These are phyloP conservation scores for Phytophthora macrochlamydospora DNA, from an alignment of 352 stramenopile species.

Conservation along the genomic window DNA sequence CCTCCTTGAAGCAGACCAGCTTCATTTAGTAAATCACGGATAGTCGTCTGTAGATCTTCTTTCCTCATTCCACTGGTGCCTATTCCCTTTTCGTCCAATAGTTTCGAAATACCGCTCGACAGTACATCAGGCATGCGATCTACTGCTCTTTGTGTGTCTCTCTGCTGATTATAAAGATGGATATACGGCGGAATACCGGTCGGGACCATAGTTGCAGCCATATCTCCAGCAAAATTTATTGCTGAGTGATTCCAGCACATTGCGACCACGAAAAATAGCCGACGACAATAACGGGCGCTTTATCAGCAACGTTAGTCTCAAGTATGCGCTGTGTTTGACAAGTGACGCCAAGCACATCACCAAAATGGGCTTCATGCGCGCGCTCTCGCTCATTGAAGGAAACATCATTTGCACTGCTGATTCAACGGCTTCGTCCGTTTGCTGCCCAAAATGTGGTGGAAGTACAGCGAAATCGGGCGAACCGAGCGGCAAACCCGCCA, in stretches of 20 bases:
- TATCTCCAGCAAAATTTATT: background rate
- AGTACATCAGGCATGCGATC: slow-evolving; percentile 11
- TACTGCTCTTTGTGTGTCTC: slow-evolving; percentile 7
- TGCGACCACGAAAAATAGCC: slow-evolving; percentile 7
- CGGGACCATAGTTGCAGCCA: background rate
- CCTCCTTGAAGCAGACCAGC: background rate
- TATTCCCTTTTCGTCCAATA: slow-evolving; percentile 12
- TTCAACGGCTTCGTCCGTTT: background rate
- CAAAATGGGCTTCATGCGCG: slow-evolving; percentile 2
- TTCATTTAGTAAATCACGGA: slow-evolving; percentile 8
- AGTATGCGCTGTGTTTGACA: slow-evolving; percentile 3
- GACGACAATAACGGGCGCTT: slow-evolving; percentile 4
- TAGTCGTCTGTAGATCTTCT: slow-evolving; percentile 4
- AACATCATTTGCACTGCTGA: slow-evolving; percentile 2
- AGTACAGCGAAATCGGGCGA: slow-evolving; percentile 12
- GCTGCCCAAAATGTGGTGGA: slow-evolving; percentile 5
- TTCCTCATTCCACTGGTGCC: background rate
- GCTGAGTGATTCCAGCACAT: background rate
- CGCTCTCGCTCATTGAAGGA: background rate
- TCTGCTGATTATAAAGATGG: slow-evolving; percentile 4
- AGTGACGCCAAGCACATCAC: slow-evolving; percentile 11
- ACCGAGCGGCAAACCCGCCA: slow-evolving; percentile 6
- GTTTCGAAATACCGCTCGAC: slow-evolving; percentile 4
- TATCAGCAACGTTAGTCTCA: background rate
- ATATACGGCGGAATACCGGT: slow-evolving; percentile 12